phyloP scores from a whole-genome alignment of 177 flowering plant genomes.

The Vitis hybrid region DNA sequence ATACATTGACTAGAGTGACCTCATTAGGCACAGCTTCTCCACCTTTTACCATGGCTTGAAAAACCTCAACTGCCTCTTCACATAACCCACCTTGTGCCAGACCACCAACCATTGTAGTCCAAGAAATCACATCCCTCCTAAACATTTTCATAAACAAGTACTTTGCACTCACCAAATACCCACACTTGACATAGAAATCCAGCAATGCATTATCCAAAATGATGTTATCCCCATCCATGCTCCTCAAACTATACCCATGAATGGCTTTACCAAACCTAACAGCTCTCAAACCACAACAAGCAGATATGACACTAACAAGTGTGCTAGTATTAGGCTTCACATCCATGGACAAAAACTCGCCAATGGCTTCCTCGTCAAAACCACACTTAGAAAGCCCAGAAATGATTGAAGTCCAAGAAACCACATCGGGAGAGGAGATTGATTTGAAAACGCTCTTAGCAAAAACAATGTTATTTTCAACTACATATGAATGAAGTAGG shows the following conservation, averaged over 20 bases:
- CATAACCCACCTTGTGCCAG: slow-evolving; percentile 24
- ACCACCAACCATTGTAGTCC: slow-evolving; percentile 32
- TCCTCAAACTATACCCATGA: slow-evolving; percentile 24
- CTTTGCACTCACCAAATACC: slow-evolving; percentile 15
- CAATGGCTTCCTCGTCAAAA: slow-evolving; percentile 24
- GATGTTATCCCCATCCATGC: slow-evolving; percentile 6
- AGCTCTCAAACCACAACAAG: slow-evolving; percentile 22
- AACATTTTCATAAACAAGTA: slow-evolving; percentile 27
- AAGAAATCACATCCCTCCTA: slow-evolving; percentile 34
- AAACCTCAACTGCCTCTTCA: slow-evolving; percentile 23
- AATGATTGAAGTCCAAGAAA: slow-evolving; percentile 35
- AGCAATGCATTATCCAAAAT: slow-evolving; percentile 24
- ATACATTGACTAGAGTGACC: slow-evolving; percentile 22
- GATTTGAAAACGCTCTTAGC: slow-evolving; percentile 22
- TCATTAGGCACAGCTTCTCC: slow-evolving; percentile 32
- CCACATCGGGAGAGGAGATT: slow-evolving; percentile 22
- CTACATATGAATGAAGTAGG: slow-evolving; percentile 27
- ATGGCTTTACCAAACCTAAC: slow-evolving; percentile 18
- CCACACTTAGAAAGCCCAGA: slow-evolving; percentile 33
- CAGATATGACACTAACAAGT: slow-evolving; percentile 24
- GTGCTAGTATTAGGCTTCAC: slow-evolving; percentile 25
- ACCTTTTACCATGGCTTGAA: slow-evolving; percentile 21
- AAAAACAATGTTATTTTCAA: slow-evolving; percentile 11
- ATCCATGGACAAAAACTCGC: slow-evolving; percentile 22
- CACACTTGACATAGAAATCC: slow-evolving; percentile 23